Base-by-base conservation (phyloP, 2,329 filamentous ascomycete species). In the Lasiodiplodia theobromae region DNA sequence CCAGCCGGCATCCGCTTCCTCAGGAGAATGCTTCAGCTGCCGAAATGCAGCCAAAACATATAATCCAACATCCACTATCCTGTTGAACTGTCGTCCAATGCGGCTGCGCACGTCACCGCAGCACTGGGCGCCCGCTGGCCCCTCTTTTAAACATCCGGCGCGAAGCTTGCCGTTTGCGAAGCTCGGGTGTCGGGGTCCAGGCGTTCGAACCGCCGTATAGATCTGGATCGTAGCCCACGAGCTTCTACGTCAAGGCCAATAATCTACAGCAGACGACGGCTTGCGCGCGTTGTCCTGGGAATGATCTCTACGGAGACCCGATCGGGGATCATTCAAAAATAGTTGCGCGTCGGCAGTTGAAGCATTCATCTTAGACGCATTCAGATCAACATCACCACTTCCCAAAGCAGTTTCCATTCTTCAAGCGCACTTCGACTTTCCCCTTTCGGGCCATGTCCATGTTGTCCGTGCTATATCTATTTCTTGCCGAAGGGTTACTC, bases 261-360 rank as follows among this genome's bases (percentile, higher is more conserved):
- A 47, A 47, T 47, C 44, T 47, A 10, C 44, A 47, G 8, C 44
- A 47, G 44, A n/a, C 44, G 44, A 47, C 44, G 18, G 7, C 44
- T n/a, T 47, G 44, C 44, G 44, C 44, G 44, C 44, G 44, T 47
- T 47, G 44, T 21, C 18, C 44, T 47, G 44, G 21, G 44, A 47
- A 21, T 11, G 44, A 18, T 47, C 44, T 47, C 44, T 47, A 21
- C 44, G 10, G 18, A 18, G 44, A n/a, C 44, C 44, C 18, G 8
- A 47, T 47, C 44, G 44, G 44, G 44, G 44, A 47, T 47, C 44
- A 21, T 47, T 47, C 44, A 47, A 47, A 47, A 47, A 47, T 47
- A 47, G 44, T 21, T 21, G 44, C 44, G 8, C 44, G 8, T 53
- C 51, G 21, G 51, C 51, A 53, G 51, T 18, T 28, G 51, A 28